Percentiles rank a stretch among this genome's conserved stretches.
phyloP scores from a whole-genome alignment of 78 protist species.

The Ministeria vibrans region DNA sequence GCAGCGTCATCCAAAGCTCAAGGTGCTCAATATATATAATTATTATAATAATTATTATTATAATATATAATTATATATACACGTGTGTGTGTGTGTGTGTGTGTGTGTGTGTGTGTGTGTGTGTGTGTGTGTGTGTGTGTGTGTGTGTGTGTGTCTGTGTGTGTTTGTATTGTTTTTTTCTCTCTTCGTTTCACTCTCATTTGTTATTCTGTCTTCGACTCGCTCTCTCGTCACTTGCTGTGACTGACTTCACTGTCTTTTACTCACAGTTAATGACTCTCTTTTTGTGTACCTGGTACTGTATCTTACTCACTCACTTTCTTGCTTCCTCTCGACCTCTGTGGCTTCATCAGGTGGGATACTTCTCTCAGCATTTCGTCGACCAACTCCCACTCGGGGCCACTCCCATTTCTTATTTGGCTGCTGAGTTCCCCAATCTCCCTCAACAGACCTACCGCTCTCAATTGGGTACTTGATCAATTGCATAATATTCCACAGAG shows the following conservation, averaged over 20 bases:
- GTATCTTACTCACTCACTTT: too few relatives aligned
- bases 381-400: conserved; percentile 58
- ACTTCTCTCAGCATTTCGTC: conserved; percentile 78
- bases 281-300: background rate
- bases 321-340: background rate
- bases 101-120: conserved; percentile 5
- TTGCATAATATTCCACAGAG: background rate
- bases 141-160: background rate
- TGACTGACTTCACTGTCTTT: conserved; percentile 35
- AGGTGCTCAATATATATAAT: background rate
- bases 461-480: background rate
- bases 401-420: background rate
- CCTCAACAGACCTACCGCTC: background rate
- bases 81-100: background rate
- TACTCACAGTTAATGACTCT: background rate
- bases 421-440: background rate
- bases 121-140: background rate
- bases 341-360: conserved; percentile 45
- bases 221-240: conserved; percentile 62
- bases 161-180: background rate
- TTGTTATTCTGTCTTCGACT: conserved; percentile 52
- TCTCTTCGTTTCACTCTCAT: conserved; percentile 59
- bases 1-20: background rate
- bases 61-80: background rate
- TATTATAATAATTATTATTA: background rate